These are phyloP conservation scores for Cladophialophora chaetospira DNA, from an alignment of 2,329 filamentous ascomycete species.

Conservation along the genomic window DNA sequence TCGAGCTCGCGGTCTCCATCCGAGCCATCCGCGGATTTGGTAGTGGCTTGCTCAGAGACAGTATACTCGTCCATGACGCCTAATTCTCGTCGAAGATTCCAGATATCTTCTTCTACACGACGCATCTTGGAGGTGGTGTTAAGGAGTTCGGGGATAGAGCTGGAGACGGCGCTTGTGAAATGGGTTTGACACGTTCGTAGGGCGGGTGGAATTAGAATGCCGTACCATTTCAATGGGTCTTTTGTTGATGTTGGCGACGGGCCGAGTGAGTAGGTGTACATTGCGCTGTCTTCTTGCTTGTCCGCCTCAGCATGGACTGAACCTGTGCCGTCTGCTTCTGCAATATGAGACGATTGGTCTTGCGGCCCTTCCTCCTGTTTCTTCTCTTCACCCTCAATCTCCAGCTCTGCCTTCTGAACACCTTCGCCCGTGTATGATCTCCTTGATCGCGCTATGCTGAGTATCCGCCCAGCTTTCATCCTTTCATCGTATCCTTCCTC, in stretches of 20 bases:
- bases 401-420: constrained; percentile 21
- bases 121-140: constrained; percentile 45
- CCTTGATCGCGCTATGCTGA: constrained; percentile 19
- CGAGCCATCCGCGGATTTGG: no score
- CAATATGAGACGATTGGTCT: no score
- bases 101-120: constrained; percentile 43
- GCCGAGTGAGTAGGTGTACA: not conserved
- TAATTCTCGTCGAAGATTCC: constrained; percentile 19
- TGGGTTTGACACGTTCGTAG: constrained; percentile 48
- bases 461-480: constrained; percentile 50
- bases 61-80: constrained; percentile 12
- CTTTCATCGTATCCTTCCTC: constrained; percentile 54
- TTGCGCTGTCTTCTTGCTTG: no score
- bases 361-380: no score
- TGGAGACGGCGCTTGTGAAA: constrained; percentile 45
- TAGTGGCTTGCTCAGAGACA: no score
- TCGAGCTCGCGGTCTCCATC: not conserved
- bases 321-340: no score
- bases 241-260: not conserved
- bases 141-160: constrained; percentile 41
- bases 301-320: no score
- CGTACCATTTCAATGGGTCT: constrained; percentile 53
- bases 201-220: constrained; percentile 49
- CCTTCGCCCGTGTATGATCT: constrained; percentile 25
- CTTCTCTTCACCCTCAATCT: no score